phyloP scores from a whole-genome alignment of 257 asterid genomes.

The Solanum commersonii region DNA sequence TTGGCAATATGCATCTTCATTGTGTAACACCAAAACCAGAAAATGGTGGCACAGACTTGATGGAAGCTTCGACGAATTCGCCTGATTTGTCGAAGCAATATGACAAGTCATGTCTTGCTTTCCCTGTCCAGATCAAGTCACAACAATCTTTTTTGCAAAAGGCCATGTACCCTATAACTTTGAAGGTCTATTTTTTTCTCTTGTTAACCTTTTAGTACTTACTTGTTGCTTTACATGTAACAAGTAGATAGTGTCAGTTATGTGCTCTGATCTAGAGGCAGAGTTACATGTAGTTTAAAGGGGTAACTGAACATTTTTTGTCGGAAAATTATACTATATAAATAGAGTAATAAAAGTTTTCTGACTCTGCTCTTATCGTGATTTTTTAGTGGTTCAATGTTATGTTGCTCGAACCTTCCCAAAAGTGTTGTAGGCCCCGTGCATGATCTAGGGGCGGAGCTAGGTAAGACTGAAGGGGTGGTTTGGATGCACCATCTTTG shows the following conservation, averaged over 20 bases:
- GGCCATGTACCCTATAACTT: constrained; percentile 43
- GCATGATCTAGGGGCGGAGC: background rate
- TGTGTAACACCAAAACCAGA: constrained; percentile 54
- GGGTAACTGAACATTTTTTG: background rate
- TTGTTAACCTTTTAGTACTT: background rate
- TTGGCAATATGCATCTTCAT: constrained; percentile 50
- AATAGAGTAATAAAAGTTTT: background rate
- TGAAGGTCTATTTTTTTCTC: constrained; percentile 40
- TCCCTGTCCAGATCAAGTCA: constrained; percentile 28
- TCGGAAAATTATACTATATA: background rate
- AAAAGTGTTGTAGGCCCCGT: background rate
- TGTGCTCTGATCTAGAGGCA: too few species aligned
- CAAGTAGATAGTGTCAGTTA: too few species aligned
- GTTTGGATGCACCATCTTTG: background rate
- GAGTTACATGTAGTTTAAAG: background rate
- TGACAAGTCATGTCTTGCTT: constrained; percentile 22
- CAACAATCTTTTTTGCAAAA: constrained; percentile 44
- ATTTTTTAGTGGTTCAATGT: background rate
- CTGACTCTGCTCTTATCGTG: background rate
- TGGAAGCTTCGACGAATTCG: constrained; percentile 15
- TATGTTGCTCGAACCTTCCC: background rate
- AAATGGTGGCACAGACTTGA: constrained; percentile 22
- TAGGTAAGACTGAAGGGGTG: background rate
- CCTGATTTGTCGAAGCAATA: constrained; percentile 10
- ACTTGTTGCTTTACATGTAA: background rate